Conservation (phyloP, 306 rosid species). For the Vigna unguiculata region DNA sequence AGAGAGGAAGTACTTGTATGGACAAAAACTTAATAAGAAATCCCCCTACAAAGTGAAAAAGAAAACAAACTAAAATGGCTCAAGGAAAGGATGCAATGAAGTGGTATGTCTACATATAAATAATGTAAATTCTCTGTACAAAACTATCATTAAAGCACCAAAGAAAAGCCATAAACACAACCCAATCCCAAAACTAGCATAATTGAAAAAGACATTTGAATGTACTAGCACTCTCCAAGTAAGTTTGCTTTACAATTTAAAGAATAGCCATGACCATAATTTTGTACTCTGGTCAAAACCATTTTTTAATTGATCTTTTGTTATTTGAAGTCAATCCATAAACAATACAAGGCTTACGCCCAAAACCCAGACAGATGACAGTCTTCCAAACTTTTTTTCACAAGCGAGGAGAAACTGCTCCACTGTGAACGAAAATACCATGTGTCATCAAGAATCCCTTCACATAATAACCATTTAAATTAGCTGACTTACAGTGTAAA, state of each 20-base stretch:
- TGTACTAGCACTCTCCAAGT: not conserved
- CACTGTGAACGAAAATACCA: constrained; percentile 2
- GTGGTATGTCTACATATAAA: not conserved
- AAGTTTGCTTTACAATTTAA: not conserved
- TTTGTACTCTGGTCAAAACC: not conserved
- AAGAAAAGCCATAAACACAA: not conserved
- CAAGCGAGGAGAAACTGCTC: not conserved
- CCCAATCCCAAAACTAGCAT: not conserved
- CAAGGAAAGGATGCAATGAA: not conserved
- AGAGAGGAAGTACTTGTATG: constrained; percentile 17
- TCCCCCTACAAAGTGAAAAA: constrained; percentile 7
- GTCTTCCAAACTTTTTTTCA: not conserved
- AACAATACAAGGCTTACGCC: constrained; percentile 1
- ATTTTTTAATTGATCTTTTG: not conserved
- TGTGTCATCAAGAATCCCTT: constrained; percentile 12
- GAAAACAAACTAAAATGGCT: constrained; percentile 15
- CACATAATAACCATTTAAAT: not conserved
- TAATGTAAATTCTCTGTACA: constrained; percentile 11
- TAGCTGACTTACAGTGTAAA: not conserved
- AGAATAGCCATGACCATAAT: not conserved
- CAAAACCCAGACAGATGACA: not conserved
- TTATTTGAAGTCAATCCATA: constrained; percentile 1
- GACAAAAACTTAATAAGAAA: constrained; percentile 20
- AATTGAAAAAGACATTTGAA: constrained; percentile 6
- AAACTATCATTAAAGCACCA: not conserved